Evolutionary conservation across 163 green algal species (phyloP).

Genomic region (Chlamydomonas reinhardtii): DNA sequence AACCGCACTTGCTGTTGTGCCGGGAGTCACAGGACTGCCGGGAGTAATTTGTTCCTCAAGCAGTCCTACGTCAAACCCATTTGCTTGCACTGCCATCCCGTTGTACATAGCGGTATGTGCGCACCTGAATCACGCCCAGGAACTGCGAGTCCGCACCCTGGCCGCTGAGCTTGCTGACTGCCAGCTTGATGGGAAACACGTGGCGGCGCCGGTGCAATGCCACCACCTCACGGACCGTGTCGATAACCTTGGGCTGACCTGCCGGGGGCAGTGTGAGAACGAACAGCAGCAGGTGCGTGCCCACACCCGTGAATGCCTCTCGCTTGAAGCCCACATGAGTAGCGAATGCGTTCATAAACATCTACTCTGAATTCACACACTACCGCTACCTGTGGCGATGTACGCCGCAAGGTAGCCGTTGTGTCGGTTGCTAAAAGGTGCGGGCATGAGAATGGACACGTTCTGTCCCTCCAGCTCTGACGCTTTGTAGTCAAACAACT

Average conservation of each 20-base stretch:
- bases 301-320: too few relatives aligned
- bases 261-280: neutral
- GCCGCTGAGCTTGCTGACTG: conserved; percentile 52
- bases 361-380: too few relatives aligned
- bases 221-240: conserved; percentile 35
- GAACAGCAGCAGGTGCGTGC: too few relatives aligned
- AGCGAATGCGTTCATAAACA: too few relatives aligned
- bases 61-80: too few relatives aligned
- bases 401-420: neutral
- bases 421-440: conserved; percentile 57
- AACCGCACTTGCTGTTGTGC: too few relatives aligned
- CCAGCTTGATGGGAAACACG: conserved; percentile 55
- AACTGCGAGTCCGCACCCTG: conserved; percentile 56
- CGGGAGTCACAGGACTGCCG: too few relatives aligned
- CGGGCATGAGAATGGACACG: conserved; percentile 60
- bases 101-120: too few relatives aligned
- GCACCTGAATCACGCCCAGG: conserved; percentile 59
- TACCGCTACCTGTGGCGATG: too few relatives aligned
- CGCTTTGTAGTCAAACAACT: conserved; percentile 59
- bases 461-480: conserved; percentile 66
- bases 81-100: too few relatives aligned
- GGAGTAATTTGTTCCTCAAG: too few relatives aligned
- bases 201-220: conserved; percentile 62
- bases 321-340: too few relatives aligned
- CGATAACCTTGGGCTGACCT: conserved; percentile 43